Base-by-base conservation (phyloP, 306 rosid species). In the Trichosanthes cucumerina region DNA sequence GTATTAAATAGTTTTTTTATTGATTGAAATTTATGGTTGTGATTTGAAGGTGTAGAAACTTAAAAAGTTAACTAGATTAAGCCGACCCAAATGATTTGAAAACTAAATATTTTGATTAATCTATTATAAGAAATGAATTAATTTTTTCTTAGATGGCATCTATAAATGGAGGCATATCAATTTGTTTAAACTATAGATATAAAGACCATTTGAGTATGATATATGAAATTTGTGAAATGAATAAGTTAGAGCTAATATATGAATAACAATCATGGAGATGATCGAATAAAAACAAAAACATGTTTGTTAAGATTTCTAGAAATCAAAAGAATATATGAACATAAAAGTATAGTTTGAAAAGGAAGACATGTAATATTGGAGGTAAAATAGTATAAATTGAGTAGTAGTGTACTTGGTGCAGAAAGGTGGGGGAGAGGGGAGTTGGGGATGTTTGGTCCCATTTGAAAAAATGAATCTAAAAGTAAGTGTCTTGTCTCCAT, bases 381-480 rank as follows among this genome's bases (percentile, higher is more conserved):
- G 44, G 11, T 15, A 43, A 38, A 18, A 36, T 4, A 31, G 43
- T 66, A 10, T 66, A 69, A 86, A 86, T 89, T 26, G 77, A 73
- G 14, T 26, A 41, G 58, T 14, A 46, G 28, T 23, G 43, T 72
- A 50, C 49, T 47, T 73, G 77, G 87, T 82, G 88, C 75, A 77
- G 86, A 87, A 87, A 87, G 87, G 86, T 85, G 19, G 81, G n/a
- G n/a, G n/a, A n/a, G n/a, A n/a, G n/a, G n/a, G n/a, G n/a, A n/a
- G n/a, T n/a, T n/a, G n/a, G n/a, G 34, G 79, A 78, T 71, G 78
- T 47, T 59, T 79, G 95, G 88, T 78, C 86, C 91, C 90, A 86
- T 81, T 85, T 84, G 77, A 84, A 86, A 89, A 91, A 92, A 85
- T 88, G 90, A 88, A 81, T 91, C 33, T 56, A 77, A 77, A 76